A percentile compares a stretch with the other conserved stretches of the same genome.
Conservation (phyloP, 2,329 filamentous ascomycete species). For the Colletotrichum godetiae region DNA sequence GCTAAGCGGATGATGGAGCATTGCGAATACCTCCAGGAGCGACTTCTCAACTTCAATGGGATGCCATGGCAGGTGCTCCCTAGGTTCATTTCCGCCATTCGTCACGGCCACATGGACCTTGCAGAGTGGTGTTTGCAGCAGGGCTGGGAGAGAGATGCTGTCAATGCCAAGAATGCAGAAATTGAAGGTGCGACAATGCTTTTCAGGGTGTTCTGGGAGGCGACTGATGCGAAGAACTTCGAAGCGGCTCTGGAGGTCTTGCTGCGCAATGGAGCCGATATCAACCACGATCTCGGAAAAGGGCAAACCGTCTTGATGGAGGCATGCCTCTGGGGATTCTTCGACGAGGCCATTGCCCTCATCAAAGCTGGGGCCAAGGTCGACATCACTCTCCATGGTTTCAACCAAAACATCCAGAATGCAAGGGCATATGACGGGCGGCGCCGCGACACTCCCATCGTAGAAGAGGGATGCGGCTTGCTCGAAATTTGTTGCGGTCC, state of each 20-base stretch:
- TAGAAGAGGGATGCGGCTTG: background rate
- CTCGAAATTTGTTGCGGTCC: background rate
- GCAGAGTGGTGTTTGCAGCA: background rate
- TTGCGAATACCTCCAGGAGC: background rate
- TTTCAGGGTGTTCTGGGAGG: background rate
- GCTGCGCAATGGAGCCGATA: background rate
- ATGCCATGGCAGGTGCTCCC: background rate
- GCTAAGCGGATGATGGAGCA: background rate
- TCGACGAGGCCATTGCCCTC: background rate
- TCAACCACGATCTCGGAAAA: background rate
- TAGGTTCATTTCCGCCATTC: background rate
- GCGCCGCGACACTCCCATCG: background rate
- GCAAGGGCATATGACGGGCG: background rate
- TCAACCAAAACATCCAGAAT: background rate
- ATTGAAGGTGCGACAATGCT: background rate
- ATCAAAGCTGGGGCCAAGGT: background rate
- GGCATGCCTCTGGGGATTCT: background rate
- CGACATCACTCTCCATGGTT: background rate
- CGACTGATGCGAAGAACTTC: background rate
- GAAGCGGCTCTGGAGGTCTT: background rate
- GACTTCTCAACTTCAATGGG: background rate
- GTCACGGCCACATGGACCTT: background rate
- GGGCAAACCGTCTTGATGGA: slow-evolving; percentile 9
- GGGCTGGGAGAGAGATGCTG: background rate
- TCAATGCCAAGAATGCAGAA: background rate